Conservation (phyloP, 2,329 filamentous ascomycete species). For the Talaromyces rugulosus region DNA sequence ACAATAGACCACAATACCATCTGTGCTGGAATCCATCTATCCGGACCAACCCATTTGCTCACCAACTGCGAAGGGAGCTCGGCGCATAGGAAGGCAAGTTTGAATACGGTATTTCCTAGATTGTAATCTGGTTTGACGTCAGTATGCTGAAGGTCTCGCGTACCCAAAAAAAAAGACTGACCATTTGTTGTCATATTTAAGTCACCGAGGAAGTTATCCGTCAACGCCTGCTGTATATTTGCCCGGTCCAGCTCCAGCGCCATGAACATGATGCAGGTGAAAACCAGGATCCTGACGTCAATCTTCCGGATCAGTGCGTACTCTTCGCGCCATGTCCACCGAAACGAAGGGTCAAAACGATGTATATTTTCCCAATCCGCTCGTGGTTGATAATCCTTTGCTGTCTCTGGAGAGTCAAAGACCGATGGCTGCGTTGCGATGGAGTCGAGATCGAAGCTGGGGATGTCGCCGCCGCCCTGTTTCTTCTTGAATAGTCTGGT, state of each 20-base stretch:
- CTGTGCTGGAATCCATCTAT: slow-evolving; percentile 30
- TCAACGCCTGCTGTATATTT: slow-evolving; percentile 3
- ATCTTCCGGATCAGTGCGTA: slow-evolving; percentile 31
- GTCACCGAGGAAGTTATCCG: slow-evolving; percentile 1
- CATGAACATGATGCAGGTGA: slow-evolving; percentile 4
- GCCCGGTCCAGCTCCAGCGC: slow-evolving; percentile 2
- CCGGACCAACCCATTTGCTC: slow-evolving; percentile 54
- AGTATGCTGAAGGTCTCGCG: not conserved
- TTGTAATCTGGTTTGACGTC: slow-evolving; percentile 39
- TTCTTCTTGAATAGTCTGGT: not conserved
- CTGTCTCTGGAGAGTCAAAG: slow-evolving; percentile 4
- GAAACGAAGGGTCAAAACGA: slow-evolving; percentile 44
- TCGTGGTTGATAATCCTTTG: slow-evolving; percentile 32
- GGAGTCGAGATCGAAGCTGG: not conserved
- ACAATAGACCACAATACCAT: slow-evolving; percentile 39
- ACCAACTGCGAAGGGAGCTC: slow-evolving; percentile 61
- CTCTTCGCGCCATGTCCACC: slow-evolving; percentile 42
- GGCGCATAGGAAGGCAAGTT: slow-evolving; percentile 48
- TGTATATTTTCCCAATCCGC: slow-evolving; percentile 44
- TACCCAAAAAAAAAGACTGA: slow-evolving; percentile 1
- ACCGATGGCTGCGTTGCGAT: not conserved
- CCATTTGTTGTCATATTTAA: slow-evolving; percentile 5
- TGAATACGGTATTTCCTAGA: slow-evolving; percentile 52
- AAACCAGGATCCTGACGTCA: not conserved
- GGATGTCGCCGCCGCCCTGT: not conserved